Evolutionary conservation across 2,329 filamentous ascomycete species (phyloP), one percentile per base, ranked within the genome.

Genomic region (Fusarium multiceps): DNA sequence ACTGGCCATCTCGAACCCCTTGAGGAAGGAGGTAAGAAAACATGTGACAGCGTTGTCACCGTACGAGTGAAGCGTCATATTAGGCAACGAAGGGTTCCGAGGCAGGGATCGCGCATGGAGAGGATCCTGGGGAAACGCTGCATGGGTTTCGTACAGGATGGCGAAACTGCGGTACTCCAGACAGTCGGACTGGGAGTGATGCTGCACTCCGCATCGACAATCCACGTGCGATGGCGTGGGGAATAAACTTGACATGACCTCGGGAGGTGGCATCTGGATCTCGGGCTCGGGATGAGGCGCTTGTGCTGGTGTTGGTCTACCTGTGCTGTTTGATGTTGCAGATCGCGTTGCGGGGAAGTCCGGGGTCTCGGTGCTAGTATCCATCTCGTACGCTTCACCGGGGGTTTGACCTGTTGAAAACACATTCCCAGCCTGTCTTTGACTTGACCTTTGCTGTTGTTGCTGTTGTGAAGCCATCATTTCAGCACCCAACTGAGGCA

Each of bases 191-290:
- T 61, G 68, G 14, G 67, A 67, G 30, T 57, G 59, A 47, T 76
- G 74, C 62, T 67, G 65, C n/a, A 69, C 63, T 58, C 74, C 74
- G 37, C 74, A 76, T 50, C 72, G 72, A 51, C 74, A 76, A 28
- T 75, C 66, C 16, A 75, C 66, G 27, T 64, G 63, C 9, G 68
- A 58, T 25, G 63, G 55, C 14, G 55, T 46, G 20, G 68, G 63
- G 8, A 71, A 59, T 18, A 70, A 25, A 32, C 41, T 63, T 40
- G 67, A 56, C 30, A 71, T 32, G 25, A 59, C 56, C 45, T 56
- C 56, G 48, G 63, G n/a, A 16, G 59, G 55, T 20, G 59, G 59
- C 16, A 58, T 60, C 34, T 37, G 34, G 10, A 37, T 37, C 12
- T 64, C 56, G 25, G 49, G 49, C 4, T 67, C 56, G 6, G 49